Evolutionary conservation across 257 asterid genomes (phyloP), one percentile per base, ranked within the genome.

Genomic region (Capsicum rhomboideum): DNA sequence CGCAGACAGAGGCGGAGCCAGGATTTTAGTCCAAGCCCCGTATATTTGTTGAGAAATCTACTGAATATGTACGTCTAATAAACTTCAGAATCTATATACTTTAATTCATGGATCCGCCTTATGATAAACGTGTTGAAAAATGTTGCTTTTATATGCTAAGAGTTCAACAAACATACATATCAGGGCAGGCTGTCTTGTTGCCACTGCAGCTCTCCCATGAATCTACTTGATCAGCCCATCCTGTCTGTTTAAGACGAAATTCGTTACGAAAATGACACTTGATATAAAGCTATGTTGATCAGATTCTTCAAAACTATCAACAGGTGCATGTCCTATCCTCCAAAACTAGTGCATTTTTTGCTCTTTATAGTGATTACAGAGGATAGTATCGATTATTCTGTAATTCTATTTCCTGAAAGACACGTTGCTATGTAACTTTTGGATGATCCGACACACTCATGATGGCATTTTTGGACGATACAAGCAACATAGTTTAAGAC

Each of bases 181-280:
- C 89, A 3, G 99, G 96, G 68, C 98, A 94, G 55, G 97, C 86
- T 8, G 89, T 89, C 42, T 84, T 86, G 74, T 83, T 63, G 20
- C 82, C 69, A 83, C 86, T 82, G 91, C 99, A 95, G 85, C 88
- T 83, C 84, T 91, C 97, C 99, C 98, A 96, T 63, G 92, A 87
- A 63, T 91, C 88, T 4, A 89, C 93, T 90, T 90, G 91, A 71
- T 90, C 91, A 1, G 94, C 92, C 99, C 98, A 96, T 59, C 82
- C 93, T 7, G 86, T 90, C 97, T 95, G 88, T 81, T 3, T 44
- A 86, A 83, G 34, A 31, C 21, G 7, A 82, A 74, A 74, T 0
- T 23, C 9, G 10, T 31, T 29, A 66, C 46, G 1, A 31, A 63
- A 26, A 63, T 63, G 69, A 63, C 2, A 2, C 26, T 26, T 28